A percentile compares a stretch with the other conserved stretches of the same genome.
Conservation (phyloP, 1,284 basidiomycete species). For the Rhizopogon hawkerae region DNA sequence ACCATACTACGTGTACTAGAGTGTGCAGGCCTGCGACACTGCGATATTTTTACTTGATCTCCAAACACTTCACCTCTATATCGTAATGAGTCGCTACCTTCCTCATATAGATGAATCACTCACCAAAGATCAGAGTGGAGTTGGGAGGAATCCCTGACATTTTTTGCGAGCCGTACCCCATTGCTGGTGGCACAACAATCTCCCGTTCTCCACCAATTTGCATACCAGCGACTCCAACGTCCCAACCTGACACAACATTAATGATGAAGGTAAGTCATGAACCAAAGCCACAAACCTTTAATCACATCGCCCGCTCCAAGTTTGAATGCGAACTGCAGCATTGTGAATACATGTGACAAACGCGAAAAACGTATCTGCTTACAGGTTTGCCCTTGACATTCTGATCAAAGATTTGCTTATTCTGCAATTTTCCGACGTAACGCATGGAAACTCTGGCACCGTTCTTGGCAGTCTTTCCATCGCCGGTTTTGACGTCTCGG, state of each 20-base stretch:
- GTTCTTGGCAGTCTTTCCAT: constrained; percentile 77
- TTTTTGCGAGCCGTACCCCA: constrained; percentile 63
- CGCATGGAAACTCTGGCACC: constrained; percentile 83
- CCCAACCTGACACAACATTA: constrained; percentile 60
- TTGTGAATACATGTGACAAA: constrained; percentile 5
- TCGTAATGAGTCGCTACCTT: constrained; percentile 7
- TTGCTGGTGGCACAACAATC: constrained; percentile 65
- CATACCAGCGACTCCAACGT: constrained; percentile 89
- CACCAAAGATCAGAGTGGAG: constrained; percentile 68
- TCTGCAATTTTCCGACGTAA: constrained; percentile 82
- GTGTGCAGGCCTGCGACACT: background rate
- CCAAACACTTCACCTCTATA: constrained; percentile 66
- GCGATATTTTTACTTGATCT: constrained; percentile 46
- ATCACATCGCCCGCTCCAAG: constrained; percentile 90
- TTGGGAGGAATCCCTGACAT: constrained; percentile 51
- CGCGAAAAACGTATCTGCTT: constrained; percentile 20
- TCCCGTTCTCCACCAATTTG: constrained; percentile 83
- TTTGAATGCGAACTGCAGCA: constrained; percentile 67
- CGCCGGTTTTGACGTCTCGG: constrained; percentile 71
- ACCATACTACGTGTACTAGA: background rate
- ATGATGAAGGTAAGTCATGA: background rate
- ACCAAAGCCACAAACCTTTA: constrained; percentile 46
- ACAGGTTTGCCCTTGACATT: constrained; percentile 86
- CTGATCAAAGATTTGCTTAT: constrained; percentile 84
- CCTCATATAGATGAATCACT: constrained; percentile 20